Conservation (phyloP, 805 yeast genomes). For the Barnettozyma vustinii region DNA sequence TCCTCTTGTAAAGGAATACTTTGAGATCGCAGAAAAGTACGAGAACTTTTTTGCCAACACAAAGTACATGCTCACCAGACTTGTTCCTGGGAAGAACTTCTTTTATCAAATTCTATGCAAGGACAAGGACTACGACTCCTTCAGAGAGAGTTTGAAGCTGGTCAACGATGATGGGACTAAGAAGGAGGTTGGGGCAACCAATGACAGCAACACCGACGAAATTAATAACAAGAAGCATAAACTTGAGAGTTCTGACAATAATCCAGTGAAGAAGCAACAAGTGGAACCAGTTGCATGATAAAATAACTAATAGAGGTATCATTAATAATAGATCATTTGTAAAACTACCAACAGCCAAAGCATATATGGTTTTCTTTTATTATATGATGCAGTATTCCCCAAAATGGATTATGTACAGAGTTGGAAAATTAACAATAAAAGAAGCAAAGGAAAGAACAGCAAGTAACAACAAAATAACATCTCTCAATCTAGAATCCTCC, state of each 20-base stretch:
- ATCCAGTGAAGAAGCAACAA: conserved; percentile 15
- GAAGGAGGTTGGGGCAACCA: background rate
- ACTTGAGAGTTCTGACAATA: conserved; percentile 6
- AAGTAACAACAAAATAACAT: background rate
- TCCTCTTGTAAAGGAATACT: conserved; percentile 48
- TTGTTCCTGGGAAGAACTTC: conserved; percentile 70
- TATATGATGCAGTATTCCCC: background rate
- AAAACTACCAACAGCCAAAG: background rate
- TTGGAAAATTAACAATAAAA: conserved; percentile 1
- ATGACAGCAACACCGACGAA: background rate
- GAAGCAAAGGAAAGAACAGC: background rate
- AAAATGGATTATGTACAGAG: background rate
- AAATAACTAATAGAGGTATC: background rate
- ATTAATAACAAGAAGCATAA: conserved; percentile 16
- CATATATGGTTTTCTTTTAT: background rate
- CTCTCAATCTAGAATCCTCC: conserved; percentile 1
- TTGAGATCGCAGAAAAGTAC: conserved; percentile 45
- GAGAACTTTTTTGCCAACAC: conserved; percentile 68
- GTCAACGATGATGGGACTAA: conserved; percentile 18
- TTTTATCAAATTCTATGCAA: conserved; percentile 51
- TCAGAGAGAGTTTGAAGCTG: conserved; percentile 26
- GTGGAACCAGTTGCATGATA: conserved; percentile 10
- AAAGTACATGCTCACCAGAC: conserved; percentile 73
- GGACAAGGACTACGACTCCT: conserved; percentile 51
- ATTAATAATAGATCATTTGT: background rate